These are phyloP conservation scores for Trametes versicolor DNA, from an alignment of 1,284 basidiomycete genomes.

Conservation along the genomic window DNA sequence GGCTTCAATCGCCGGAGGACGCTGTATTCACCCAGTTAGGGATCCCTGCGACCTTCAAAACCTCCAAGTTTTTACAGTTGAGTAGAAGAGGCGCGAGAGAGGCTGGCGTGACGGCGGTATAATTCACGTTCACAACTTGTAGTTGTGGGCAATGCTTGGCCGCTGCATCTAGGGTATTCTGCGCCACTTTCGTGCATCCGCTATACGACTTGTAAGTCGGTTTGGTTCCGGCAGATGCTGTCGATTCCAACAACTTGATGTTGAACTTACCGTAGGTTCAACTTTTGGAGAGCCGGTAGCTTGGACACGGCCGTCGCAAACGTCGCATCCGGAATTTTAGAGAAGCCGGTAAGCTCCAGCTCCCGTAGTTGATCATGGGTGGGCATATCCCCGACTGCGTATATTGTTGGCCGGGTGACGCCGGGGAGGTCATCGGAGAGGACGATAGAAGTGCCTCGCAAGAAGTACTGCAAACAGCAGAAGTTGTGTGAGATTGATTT, in stretches of 20 bases:
- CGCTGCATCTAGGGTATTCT: slow-evolving; percentile 55
- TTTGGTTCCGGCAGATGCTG: neutral
- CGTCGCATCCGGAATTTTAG: slow-evolving; percentile 59
- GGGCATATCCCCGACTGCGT: slow-evolving; percentile 49
- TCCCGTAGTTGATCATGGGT: slow-evolving; percentile 53
- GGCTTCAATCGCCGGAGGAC: neutral
- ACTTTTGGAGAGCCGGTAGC: slow-evolving; percentile 54
- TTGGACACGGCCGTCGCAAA: slow-evolving; percentile 60
- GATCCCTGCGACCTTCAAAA: slow-evolving; percentile 71
- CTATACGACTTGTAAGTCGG: slow-evolving; percentile 46
- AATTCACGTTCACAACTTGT: slow-evolving; percentile 64
- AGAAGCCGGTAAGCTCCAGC: slow-evolving; percentile 60
- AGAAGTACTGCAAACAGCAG: slow-evolving; percentile 56
- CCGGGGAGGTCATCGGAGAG: slow-evolving; percentile 63
- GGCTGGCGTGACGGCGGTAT: slow-evolving; percentile 62
- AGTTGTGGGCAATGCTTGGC: slow-evolving; percentile 56
- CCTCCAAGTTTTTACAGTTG: slow-evolving; percentile 55
- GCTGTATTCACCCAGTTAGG: slow-evolving; percentile 60
- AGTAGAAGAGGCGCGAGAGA: slow-evolving; percentile 57
- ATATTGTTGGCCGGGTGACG: slow-evolving; percentile 60
- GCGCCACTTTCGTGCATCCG: slow-evolving; percentile 65
- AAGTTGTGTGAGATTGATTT: neutral
- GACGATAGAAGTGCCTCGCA: slow-evolving; percentile 61
- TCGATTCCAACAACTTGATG: neutral
- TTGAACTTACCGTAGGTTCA: slow-evolving; percentile 61